Evolutionary conservation across 139 green algal genomes (phyloP).

Genomic region (Micractinium conductrix): DNA sequence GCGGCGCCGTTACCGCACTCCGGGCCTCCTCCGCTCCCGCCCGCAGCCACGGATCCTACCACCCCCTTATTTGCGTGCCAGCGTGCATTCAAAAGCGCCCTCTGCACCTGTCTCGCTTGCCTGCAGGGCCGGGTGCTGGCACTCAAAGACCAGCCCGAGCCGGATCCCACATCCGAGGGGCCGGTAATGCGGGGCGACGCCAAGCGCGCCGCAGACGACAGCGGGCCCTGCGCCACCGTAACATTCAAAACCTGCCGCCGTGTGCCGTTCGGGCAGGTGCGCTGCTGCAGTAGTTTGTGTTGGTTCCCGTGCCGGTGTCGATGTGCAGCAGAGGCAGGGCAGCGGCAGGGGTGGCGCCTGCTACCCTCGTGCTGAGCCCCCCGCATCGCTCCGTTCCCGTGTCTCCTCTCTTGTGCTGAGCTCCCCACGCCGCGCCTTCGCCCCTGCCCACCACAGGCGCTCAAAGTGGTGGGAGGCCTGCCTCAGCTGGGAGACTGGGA

Average conservation of each 20-base stretch:
- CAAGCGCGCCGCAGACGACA: neutral
- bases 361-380: no score
- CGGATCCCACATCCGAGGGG: neutral
- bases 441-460: neutral
- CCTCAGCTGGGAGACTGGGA: constrained; percentile 49
- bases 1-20: no score
- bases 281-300: no score
- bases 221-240: neutral
- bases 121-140: neutral
- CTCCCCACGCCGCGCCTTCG: no score
- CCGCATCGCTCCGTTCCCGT: no score
- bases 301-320: no score
- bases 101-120: neutral
- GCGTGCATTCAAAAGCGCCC: neutral
- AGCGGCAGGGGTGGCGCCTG: no score
- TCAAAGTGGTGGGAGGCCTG: constrained; percentile 47
- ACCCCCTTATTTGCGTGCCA: no score
- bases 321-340: no score
- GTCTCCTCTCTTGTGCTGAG: no score
- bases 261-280: constrained; percentile 35
- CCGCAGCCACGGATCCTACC: no score
- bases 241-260: constrained; percentile 21
- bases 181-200: neutral
- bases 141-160: neutral
- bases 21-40: no score